Percentiles rank a stretch among this genome's conserved stretches.
phyloP scores from a whole-genome alignment of 2,329 filamentous ascomycete species.

The Elsinoe necatrix region DNA sequence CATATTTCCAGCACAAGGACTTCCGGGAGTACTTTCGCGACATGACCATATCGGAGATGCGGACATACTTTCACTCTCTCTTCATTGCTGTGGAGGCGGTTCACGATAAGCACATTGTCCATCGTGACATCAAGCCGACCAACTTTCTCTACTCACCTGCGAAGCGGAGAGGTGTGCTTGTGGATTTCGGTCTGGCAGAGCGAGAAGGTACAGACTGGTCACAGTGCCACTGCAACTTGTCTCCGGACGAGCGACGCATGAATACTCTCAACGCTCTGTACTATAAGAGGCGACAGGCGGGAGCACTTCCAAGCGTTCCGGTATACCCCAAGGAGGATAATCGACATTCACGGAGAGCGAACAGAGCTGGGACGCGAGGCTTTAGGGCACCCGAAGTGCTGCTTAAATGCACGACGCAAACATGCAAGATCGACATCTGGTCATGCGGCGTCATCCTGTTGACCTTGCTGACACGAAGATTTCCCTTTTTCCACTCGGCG shows the following conservation, averaged over 20 bases:
- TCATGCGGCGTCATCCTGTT: slow-evolving; percentile 92
- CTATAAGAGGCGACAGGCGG: slow-evolving; percentile 19
- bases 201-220: slow-evolving; percentile 60
- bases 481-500: slow-evolving; percentile 98
- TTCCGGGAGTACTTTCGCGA: slow-evolving; percentile 91
- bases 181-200: slow-evolving; percentile 98
- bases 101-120: slow-evolving; percentile 75
- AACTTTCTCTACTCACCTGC: slow-evolving; percentile 90
- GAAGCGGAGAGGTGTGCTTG: slow-evolving; percentile 74
- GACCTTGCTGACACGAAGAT: slow-evolving; percentile 84
- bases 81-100: slow-evolving; percentile 79
- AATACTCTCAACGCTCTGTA: slow-evolving; percentile 44
- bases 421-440: slow-evolving; percentile 90
- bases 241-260: slow-evolving; percentile 51
- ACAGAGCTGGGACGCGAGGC: slow-evolving; percentile 86
- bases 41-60: slow-evolving; percentile 78
- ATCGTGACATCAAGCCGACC: slow-evolving; percentile 94
- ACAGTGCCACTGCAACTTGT: slow-evolving; percentile 72
- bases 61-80: slow-evolving; percentile 79
- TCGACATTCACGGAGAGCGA: slow-evolving; percentile 78
- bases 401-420: slow-evolving; percentile 94
- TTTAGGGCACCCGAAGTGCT: slow-evolving; percentile 95
- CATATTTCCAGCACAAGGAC: slow-evolving; percentile 92
- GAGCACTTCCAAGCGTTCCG: slow-evolving; percentile 31
- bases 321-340: slow-evolving; percentile 87